Evolutionary conservation across 768 basidiomycete genomes (phyloP).

Genomic region (Mycena capillaripes): DNA sequence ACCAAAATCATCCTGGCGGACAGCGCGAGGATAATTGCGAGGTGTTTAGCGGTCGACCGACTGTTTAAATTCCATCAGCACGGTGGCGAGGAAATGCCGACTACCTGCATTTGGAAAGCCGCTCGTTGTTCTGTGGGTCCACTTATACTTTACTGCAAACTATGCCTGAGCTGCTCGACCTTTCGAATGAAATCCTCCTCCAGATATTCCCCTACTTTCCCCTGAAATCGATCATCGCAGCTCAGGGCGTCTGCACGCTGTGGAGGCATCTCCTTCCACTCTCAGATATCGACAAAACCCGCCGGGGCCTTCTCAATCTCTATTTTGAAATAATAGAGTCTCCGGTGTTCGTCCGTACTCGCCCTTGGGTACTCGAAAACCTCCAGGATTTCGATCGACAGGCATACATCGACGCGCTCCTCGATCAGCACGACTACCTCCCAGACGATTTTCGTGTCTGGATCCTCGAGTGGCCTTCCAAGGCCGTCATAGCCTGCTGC

Average conservation of each 20-base stretch:
- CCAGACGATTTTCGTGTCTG: slow-evolving; percentile 42
- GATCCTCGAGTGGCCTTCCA: slow-evolving; percentile 45
- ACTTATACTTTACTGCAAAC: no score
- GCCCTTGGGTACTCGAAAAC: slow-evolving; percentile 32
- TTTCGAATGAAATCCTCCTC: slow-evolving; percentile 36
- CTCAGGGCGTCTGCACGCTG: slow-evolving; percentile 34
- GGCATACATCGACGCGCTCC: slow-evolving; percentile 32
- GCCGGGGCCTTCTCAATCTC: slow-evolving; percentile 38
- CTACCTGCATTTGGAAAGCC: no score
- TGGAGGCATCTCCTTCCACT: slow-evolving; percentile 33
- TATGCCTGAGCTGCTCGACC: no score
- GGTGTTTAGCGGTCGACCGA: no score
- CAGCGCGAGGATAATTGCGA: no score
- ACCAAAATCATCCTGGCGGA: no score
- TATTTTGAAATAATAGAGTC: slow-evolving; percentile 34
- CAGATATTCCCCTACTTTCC: slow-evolving; percentile 38
- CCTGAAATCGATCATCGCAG: slow-evolving; percentile 38
- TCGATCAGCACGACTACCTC: slow-evolving; percentile 20
- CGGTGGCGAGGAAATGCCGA: no score
- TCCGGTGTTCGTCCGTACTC: slow-evolving; percentile 31
- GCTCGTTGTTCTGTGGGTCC: no score
- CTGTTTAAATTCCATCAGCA: no score
- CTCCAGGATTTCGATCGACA: slow-evolving; percentile 35
- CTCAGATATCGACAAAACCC: slow-evolving; percentile 35
- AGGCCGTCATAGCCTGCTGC: slow-evolving; percentile 34